Base-by-base conservation (phyloP, 306 rosid genomes). In the Inga leiocalycina region DNA sequence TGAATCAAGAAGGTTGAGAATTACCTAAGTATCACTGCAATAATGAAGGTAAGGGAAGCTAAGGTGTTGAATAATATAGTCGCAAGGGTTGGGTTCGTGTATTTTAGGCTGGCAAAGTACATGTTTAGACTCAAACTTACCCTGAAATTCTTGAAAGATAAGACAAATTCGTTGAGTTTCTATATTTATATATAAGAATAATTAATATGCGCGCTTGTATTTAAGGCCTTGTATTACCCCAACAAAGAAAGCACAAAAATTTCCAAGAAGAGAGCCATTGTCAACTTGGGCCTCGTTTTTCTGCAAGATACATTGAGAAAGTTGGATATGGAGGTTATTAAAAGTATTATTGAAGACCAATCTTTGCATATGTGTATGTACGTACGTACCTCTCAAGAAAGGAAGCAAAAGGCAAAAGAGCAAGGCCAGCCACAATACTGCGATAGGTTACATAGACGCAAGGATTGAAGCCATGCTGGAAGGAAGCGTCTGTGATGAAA, bases 381-480 rank as follows among this genome's bases (percentile, higher is more conserved):
- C 34, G 34, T 46, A 7, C 10, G 51, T 46, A 46, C 51, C 13
- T 46, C 51, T 10, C 93, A 5, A 89, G 87, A 71, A 88, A 80
- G 71, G 83, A 91, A 61, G 94, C 94, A 70, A 91, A 84, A 39
- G 93, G 93, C 46, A 89, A 59, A 66, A 86, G 78, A 32, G 70
- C 80, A 0, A 88, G 48, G 4, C 79, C 88, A 6, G 85, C 71
- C 0, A 89, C 84, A 15, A 88, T 34, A 46, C 86, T 89, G 5
- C 94, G 85, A 44, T 89, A 89, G 68, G 94, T 91, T 24, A 89
- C 48, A 39, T 88, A 85, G 52, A 89, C 91, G 7, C 86, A 90
- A 83, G 91, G 91, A 73, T 86, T 91, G 89, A 88, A 79, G 5
- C 94, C 94, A 85, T 81, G 93, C 32, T 85, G 88, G 90, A 91